These are phyloP conservation scores for Leccinum imitatum DNA, from an alignment of 768 basidiomycete species.

Conservation along the genomic window DNA sequence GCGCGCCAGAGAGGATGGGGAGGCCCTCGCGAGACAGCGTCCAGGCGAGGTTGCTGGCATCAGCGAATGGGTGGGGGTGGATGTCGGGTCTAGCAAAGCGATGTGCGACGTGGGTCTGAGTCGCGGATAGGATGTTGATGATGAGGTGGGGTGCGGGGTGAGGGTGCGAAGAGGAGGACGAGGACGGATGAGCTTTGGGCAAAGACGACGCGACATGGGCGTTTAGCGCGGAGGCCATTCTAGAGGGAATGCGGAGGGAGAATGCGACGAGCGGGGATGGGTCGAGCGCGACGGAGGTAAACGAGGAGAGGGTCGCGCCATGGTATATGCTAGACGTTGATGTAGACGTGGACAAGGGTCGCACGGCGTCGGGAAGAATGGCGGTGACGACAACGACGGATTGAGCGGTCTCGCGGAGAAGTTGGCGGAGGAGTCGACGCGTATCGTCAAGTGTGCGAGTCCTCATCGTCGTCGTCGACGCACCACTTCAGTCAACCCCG, in stretches of 20 bases:
- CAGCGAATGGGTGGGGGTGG: slow-evolving; percentile 57
- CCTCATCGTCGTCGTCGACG: not conserved
- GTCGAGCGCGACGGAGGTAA: slow-evolving; percentile 88
- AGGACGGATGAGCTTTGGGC: not conserved
- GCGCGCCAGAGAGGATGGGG: slow-evolving; percentile 54
- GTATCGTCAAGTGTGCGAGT: slow-evolving; percentile 8
- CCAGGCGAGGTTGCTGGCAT: slow-evolving; percentile 33
- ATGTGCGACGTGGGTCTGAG: slow-evolving; percentile 59
- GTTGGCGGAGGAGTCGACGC: slow-evolving; percentile 42
- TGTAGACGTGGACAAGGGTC: not conserved
- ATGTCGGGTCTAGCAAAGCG: slow-evolving; percentile 75
- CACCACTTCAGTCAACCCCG: no score
- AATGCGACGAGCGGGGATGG: slow-evolving; percentile 88
- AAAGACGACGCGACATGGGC: slow-evolving; percentile 15
- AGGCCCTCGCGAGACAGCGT: slow-evolving; percentile 50
- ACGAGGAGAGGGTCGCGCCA: slow-evolving; percentile 92
- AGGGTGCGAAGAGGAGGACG: not conserved
- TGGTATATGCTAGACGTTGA: slow-evolving; percentile 47
- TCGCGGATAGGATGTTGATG: slow-evolving; percentile 75
- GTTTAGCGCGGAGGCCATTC: slow-evolving; percentile 70
- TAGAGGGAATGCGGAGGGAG: slow-evolving; percentile 84
- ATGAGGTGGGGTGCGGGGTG: slow-evolving; percentile 52
- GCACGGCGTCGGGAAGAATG: slow-evolving; percentile 39
- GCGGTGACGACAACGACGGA: slow-evolving; percentile 86
- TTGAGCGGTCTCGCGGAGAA: slow-evolving; percentile 78